Evolutionary conservation across 1,284 basidiomycete species (phyloP), one percentile per base, ranked within the genome.

Genomic region (Anthracocystis panici-leucophaei): DNA sequence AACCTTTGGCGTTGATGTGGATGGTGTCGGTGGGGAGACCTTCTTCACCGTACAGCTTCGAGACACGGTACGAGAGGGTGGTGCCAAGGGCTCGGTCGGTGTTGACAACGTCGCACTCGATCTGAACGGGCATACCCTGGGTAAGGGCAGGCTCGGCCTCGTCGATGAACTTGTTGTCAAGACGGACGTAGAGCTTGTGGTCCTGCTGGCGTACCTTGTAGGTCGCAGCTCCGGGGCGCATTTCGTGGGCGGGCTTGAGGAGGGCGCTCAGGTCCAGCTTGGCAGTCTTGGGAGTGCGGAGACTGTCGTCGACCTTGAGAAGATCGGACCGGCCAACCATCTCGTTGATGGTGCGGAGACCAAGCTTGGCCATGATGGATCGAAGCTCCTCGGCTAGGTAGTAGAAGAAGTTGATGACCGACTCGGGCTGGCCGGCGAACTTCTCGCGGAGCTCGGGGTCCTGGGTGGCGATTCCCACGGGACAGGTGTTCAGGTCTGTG

Each of bases 141-240:
- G 72, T 73, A 6, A 83, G 74, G 3, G 81, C 80, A 23, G 80
- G 80, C 70, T 83, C 81, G 35, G 80, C 77, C 69, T 83, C 81
- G 55, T 82, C 80, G 61, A 82, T 81, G 65, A 83, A 81, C 66
- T 83, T 83, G 81, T 83, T 83, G 75, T 83, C 81, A 16, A 83
- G 72, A 40, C 81, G 81, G 11, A 82, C 65, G 71, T 83, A 82
- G 27, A 83, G 78, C 62, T 75, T 73, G 80, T 83, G 81, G 70
- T 83, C 81, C 61, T 83, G 81, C 58, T 82, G 79, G 25, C 81
- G 80, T 7, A 83, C 79, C 79, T 82, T 82, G 80, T 82, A 81
- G 25, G 81, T 83, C 20, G 81, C 81, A 10, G 81, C 81, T 48
- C 81, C 81, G 16, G 81, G 81, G n/a, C 81, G 80, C 80, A 83